Evolutionary conservation across 2,329 filamentous ascomycete species (phyloP).

Genomic region (Colletotrichum trifolii): DNA sequence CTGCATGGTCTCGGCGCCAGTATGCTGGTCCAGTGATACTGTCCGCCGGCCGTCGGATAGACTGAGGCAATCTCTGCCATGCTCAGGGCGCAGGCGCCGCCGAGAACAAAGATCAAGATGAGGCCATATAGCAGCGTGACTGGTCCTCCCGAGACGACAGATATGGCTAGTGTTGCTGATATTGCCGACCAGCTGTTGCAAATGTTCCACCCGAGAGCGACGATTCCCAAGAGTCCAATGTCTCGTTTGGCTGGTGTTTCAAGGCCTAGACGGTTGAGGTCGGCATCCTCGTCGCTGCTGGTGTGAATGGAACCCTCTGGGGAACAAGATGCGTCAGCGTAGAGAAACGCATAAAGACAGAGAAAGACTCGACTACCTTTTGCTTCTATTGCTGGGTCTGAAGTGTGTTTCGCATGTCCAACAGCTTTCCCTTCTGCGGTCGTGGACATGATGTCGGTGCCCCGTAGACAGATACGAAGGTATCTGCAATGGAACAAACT

Average conservation of each 20-base stretch:
- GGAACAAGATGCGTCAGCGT: neutral
- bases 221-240: conserved; percentile 14
- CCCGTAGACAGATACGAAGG: no score
- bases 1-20: conserved; percentile 39
- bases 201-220: conserved; percentile 31
- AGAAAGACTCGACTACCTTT: no score
- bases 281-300: conserved; percentile 16
- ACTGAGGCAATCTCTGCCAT: conserved; percentile 50
- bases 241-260: conserved; percentile 19
- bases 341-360: no score
- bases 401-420: no score
- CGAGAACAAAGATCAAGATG: conserved; percentile 41
- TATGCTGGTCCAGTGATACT: conserved; percentile 51
- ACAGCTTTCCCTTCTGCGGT: no score
- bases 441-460: no score
- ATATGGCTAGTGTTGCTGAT: conserved; percentile 38
- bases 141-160: conserved; percentile 28
- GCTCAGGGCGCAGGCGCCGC: conserved; percentile 42
- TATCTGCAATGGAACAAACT: no score
- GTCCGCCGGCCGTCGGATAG: conserved; percentile 51
- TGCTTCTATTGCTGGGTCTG: no score
- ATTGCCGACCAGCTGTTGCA: conserved; percentile 43
- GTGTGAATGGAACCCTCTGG: neutral
- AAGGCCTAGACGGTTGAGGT: conserved; percentile 18
- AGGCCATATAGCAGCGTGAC: conserved; percentile 44